These are phyloP conservation scores for Daldinia sp. DNA, from an alignment of 2,329 filamentous ascomycete species.

Conservation along the genomic window DNA sequence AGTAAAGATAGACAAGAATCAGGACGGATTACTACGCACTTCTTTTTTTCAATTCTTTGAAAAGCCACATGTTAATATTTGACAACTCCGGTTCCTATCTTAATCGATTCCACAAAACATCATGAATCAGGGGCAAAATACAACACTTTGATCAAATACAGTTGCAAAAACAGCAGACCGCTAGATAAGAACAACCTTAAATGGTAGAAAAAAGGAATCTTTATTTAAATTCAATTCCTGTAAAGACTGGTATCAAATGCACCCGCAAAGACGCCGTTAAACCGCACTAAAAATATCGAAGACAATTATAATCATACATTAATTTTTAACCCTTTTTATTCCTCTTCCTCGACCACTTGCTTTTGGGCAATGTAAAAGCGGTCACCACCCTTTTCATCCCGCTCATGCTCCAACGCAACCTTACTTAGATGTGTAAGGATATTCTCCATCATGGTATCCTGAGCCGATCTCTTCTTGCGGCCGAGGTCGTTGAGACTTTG, in stretches of 20 bases:
- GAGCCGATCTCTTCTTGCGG: slow-evolving; percentile 62
- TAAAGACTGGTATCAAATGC: slow-evolving; percentile 42
- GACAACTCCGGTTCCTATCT: not conserved
- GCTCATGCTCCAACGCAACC: slow-evolving; percentile 63
- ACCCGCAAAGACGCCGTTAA: slow-evolving; percentile 31
- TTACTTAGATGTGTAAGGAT: slow-evolving; percentile 64
- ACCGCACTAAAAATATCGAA: slow-evolving; percentile 20
- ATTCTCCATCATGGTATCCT: slow-evolving; percentile 66
- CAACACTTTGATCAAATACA: not conserved
- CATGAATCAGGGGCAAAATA: not conserved
- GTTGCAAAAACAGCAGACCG: not conserved
- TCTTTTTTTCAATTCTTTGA: not conserved
- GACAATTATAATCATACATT: slow-evolving; percentile 20
- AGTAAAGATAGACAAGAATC: not conserved
- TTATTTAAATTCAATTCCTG: slow-evolving; percentile 23
- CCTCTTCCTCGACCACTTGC: slow-evolving; percentile 48
- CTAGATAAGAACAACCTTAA: slow-evolving; percentile 5
- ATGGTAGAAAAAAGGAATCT: slow-evolving; percentile 36
- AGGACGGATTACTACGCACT: not conserved
- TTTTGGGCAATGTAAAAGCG: slow-evolving; percentile 48
- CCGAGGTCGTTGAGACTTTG: slow-evolving; percentile 57
- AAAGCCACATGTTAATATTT: slow-evolving; percentile 1
- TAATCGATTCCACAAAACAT: slow-evolving; percentile 1
- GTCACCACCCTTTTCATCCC: slow-evolving; percentile 58
- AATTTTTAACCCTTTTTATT: slow-evolving; percentile 27